Base-by-base conservation (phyloP, 225 moss, liverwort and hornwort species). In the Pleurozium schreberi region DNA sequence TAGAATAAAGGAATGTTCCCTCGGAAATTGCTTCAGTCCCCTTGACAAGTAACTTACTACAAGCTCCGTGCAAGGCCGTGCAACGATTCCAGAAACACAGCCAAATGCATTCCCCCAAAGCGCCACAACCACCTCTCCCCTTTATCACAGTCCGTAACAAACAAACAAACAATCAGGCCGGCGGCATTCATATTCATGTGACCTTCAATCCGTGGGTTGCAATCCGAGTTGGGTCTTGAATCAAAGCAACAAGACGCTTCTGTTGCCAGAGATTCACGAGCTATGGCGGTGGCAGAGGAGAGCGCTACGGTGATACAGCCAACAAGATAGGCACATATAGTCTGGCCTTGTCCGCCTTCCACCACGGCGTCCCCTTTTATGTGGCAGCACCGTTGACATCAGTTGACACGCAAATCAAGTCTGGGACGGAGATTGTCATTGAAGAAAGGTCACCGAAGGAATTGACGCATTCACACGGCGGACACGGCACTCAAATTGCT, bases 261-360 rank as follows among this genome's bases (percentile, higher is more conserved):
- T 30, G 47, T 33, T 86, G 55, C 73, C 4, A 81, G 53, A 59
- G 21, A 31, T 73, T 80, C 60, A 61, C 12, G 49, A 82, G 76
- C 27, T 16, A 92, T 93, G 93, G 90, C 70, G 88, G 88, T 34
- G 34, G 80, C 65, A 61, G 91, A 88, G 87, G 85, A 52, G 4
- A 77, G 60, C 28, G 6, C 27, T 58, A 55, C 55, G 97, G 97
- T 45, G 98, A 97, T 58, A 97, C 97, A 64, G 98, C 98, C 53
- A 97, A 98, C 95, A 98, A 98, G 91, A 97, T 97, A 55, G 97
- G 97, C 69, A 98, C 98, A 10, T 94, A 97, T 62, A 94, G 92
- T 74, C 92, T 98, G 28, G 97, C 98, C 33, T 80, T 98, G 7
- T 96, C 95, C 65, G 97, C 97, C 38, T 90, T 89, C 67, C 92